Evolutionary conservation across 2,329 filamentous ascomycete species (phyloP), one percentile per base, ranked within the genome.

Genomic region (Fusarium azukiicola): DNA sequence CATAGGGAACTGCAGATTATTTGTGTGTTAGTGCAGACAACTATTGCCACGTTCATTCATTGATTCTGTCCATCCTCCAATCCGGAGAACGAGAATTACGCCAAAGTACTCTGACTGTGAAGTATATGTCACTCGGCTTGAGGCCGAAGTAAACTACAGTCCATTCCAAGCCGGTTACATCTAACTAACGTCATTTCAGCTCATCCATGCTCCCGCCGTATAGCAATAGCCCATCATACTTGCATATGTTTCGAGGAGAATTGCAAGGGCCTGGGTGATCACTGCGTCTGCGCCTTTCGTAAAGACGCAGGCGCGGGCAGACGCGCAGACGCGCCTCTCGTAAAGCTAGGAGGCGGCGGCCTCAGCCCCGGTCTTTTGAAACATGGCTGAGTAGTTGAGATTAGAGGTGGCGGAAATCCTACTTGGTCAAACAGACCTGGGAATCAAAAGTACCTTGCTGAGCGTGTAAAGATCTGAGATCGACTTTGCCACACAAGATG

Each of bases 381-480:
- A 17, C 54, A 17, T 36, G 38, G 16, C 27, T 32, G 27, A 32
- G 27, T 32, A 32, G 27, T 32, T 32, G 7, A 13, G 21, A 58
- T 58, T 36, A 40, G 36, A 36, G 54, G 54, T 40, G 54, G 19
- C 36, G 54, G 54, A 58, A 23, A 40, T 38, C 36, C 32, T 21
- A 21, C 36, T 40, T 4, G 21, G 40, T 58, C 32, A 40, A 58
- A 32, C 27, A 32, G 27, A 32, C 27, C 27, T 32, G 38, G 16
- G 54, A 58, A 58, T n/a, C 54, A 58, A 58, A 58, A 58, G 54
- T 40, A 17, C 54, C 54, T 23, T 58, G 36, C 17, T 58, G 54
- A 23, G 54, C 7, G 2, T 19, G 36, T 36, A 58, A 58, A 58
- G 54, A 58, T 58, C 36, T 9, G 36, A 12, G 54, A 58, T 40